phyloP scores from a whole-genome alignment of 805 yeast genomes.

The Candida coleopterorum region DNA sequence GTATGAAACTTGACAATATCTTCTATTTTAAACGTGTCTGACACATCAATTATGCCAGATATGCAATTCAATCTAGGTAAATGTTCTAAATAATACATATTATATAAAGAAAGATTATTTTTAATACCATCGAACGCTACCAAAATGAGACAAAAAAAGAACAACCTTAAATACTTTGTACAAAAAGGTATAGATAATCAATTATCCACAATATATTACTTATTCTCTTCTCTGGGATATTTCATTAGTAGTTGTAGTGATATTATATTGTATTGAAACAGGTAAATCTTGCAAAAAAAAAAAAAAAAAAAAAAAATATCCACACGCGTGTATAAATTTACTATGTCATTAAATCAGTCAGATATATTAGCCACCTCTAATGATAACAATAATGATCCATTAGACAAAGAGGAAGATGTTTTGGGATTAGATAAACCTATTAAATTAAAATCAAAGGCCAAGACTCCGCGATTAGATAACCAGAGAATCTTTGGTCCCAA shows the following conservation, averaged over 20 bases:
- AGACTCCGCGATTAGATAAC: constrained; percentile 35
- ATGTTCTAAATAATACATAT: constrained; percentile 20
- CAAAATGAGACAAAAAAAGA: neutral
- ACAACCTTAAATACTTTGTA: too few species aligned
- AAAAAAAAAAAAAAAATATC: too few species aligned
- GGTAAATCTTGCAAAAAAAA: neutral
- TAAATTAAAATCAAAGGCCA: constrained; percentile 27
- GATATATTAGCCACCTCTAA: neutral
- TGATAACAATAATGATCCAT: neutral
- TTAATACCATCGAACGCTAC: neutral
- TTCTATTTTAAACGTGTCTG: neutral
- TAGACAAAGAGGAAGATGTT: constrained; percentile 16
- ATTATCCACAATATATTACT: too few species aligned
- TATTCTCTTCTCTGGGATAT: too few species aligned
- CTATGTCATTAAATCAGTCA: neutral
- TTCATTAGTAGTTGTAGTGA: too few species aligned
- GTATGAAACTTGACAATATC: neutral
- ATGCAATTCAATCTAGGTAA: constrained; percentile 20
- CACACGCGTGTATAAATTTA: too few species aligned
- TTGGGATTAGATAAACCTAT: constrained; percentile 35
- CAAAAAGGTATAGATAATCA: too few species aligned
- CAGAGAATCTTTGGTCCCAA: constrained; percentile 30
- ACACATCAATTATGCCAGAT: constrained; percentile 6
- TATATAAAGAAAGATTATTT: constrained; percentile 13
- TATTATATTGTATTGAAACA: too few species aligned